Evolutionary conservation across 2,329 filamentous ascomycete genomes (phyloP), one percentile per base, ranked within the genome.

Genomic region (Metarhizium robertsii): DNA sequence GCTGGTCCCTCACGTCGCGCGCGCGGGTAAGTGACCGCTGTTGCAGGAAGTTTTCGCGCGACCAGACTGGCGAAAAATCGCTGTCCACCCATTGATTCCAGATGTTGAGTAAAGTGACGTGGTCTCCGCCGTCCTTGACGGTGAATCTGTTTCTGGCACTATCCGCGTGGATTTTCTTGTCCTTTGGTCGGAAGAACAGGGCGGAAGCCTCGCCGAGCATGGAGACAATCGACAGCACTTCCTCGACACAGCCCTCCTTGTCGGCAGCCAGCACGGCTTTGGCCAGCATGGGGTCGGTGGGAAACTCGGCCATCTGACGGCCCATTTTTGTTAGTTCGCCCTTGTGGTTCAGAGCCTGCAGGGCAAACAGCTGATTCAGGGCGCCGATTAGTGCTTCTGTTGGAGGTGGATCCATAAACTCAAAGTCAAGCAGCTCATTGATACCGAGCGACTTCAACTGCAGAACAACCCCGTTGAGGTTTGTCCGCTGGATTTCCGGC

Each of bases 121-220:
- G 89, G 67, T 99, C 94, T 46, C 94, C 94, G 40, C 92, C 92
- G 58, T 95, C 91, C 63, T 90, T 90, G 67, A 92, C 78, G 0
- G 90, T 95, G 72, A 97, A 97, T 2, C 92, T 84, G 40, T 87
- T 86, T 14, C 91, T 85, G 0, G 94, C 94, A 59, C 88, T 90
- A 69, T 99, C 92, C 13, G 94, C 94, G 65, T 96, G 90, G 32
- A 96, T 87, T 69, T 96, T 96, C 77, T 97, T 96, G 73, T 99
- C 92, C 68, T 96, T 96, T 20, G 94, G 92, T 0, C 91, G 81
- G 79, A 95, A 95, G 76, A 96, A 99, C 5, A 99, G 80, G 0
- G 91, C 86, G 4, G 87, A 90, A 2, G 89, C 84, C 72, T 97
- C 94, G 58, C 88, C 85, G 0, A 97, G 80, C 89, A 97, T 96